Conservation (phyloP, 805 yeast genomes). For the Candida orba region DNA sequence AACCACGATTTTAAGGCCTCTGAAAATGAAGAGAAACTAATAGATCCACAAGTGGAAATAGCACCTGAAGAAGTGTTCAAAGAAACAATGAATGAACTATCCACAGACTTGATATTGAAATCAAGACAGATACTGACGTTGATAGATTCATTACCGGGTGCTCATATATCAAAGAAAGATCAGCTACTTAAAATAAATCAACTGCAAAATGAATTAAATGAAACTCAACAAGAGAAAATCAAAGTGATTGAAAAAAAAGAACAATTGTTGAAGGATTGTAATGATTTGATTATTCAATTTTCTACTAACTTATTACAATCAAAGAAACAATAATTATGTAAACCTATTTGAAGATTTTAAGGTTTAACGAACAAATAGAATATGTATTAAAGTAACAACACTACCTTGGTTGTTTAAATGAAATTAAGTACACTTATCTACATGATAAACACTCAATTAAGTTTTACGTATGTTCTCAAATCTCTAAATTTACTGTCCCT, state of each 20-base stretch:
- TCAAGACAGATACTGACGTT: constrained; percentile 80
- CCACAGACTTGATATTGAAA: constrained; percentile 78
- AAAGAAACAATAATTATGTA: constrained; percentile 13
- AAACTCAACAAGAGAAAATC: constrained; percentile 51
- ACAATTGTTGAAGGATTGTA: constrained; percentile 51
- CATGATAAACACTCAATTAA: too few relatives aligned
- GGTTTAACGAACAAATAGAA: too few relatives aligned
- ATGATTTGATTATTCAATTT: constrained; percentile 51
- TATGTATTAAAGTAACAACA: not conserved
- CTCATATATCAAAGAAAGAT: constrained; percentile 71
- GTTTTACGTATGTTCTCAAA: too few relatives aligned
- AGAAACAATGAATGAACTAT: constrained; percentile 62
- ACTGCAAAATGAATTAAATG: constrained; percentile 53
- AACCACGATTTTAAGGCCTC: constrained; percentile 55
- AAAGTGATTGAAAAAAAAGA: constrained; percentile 59
- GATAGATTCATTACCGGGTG: constrained; percentile 88
- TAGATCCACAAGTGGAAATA: constrained; percentile 55
- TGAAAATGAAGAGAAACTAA: constrained; percentile 46
- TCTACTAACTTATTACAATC: constrained; percentile 31
- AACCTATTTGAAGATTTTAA: too few relatives aligned
- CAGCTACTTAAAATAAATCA: constrained; percentile 60
- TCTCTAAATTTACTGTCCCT: too few relatives aligned
- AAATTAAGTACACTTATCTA: too few relatives aligned
- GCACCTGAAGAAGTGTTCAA: constrained; percentile 36
- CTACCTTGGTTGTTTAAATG: too few relatives aligned